These are phyloP conservation scores for Termitomyces heimii DNA, from an alignment of 768 basidiomycete species.

Conservation along the genomic window DNA sequence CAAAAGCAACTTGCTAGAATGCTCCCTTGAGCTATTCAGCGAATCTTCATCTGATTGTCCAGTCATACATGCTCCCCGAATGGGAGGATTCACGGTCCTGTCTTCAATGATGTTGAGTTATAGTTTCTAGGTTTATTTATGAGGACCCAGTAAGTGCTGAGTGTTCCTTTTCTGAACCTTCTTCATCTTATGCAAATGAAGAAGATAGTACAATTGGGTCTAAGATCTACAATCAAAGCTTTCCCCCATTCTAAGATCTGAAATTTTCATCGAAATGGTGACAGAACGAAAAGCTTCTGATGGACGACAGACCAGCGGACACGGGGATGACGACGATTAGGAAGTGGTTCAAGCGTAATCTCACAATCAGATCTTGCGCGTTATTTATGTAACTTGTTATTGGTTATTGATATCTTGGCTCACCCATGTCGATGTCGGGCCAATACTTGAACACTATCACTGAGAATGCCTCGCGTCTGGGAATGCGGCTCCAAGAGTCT, in stretches of 20 bases:
- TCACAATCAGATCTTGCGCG: too few species aligned
- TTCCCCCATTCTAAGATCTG: not conserved
- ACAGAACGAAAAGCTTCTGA: too few species aligned
- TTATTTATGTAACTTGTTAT: not conserved
- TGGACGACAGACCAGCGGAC: too few species aligned
- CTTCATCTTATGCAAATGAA: too few species aligned
- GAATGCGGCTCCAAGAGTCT: conserved; percentile 79
- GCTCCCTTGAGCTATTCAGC: conserved; percentile 28
- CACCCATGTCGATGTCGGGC: conserved; percentile 27
- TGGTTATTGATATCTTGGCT: not conserved
- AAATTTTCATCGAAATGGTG: not conserved
- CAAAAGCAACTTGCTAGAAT: not conserved
- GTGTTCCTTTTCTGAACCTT: conserved; percentile 23
- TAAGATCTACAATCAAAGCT: not conserved
- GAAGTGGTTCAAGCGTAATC: too few species aligned
- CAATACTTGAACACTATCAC: conserved; percentile 52
- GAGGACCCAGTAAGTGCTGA: conserved; percentile 17
- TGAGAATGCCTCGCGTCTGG: conserved; percentile 80
- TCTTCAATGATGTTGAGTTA: not conserved
- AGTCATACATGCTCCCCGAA: conserved; percentile 32
- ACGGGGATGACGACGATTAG: too few species aligned
- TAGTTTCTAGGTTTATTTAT: not conserved
- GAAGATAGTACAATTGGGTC: too few species aligned
- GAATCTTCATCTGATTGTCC: conserved; percentile 45
- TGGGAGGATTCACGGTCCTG: not conserved